Base-by-base conservation (phyloP, 495 filamentous ascomycete species). In the Neurospora sp. region DNA sequence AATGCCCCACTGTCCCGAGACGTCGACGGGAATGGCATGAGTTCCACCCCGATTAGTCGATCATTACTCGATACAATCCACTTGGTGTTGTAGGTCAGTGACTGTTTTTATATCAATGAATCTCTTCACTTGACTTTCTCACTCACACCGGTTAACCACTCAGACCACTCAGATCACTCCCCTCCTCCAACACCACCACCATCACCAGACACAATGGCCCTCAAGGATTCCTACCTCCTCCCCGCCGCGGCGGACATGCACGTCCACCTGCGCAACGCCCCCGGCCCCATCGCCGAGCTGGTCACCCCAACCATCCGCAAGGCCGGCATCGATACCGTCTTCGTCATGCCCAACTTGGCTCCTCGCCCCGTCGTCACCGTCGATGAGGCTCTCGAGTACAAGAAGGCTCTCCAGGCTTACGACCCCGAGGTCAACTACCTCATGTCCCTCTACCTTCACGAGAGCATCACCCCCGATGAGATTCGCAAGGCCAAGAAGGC, bases 391-490 rank as follows among this genome's bases (percentile, higher is more conserved):
- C 82, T 97, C 20, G 88, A 90, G 70, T 98, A 97, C 83, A 86
- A 91, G 75, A 81, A 85, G 70, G 84, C 84, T 9, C 86, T 98
- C 69, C 82, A 87, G 75, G 84, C 86, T 70, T 83, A 94, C 75
- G 92, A 91, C 69, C 90, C 91, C 0, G 86, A 87, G 42, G 90
- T 97, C 59, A 89, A 87, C 71, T 97, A 89, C 78, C 87, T 97
- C 71, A 97, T 98, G 94, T 92, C 93, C 4, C 86, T 98, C 37
- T 98, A 96, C 79, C 88, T 96, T 42, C 81, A 84, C 71, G 73
- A 90, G 65, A 87, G 84, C 38, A 87, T 97, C 69, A 97, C 92
- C 3, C 92, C 94, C 7, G 91, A 91, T 41, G 89, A 89, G 14
- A 93, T 98, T 72, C 85, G 86, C 61, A 88, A 91, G 75, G 94